Evolutionary conservation across 2,329 filamentous ascomycete genomes (phyloP), one percentile per base, ranked within the genome.

Genomic region (Calonectria honghensis): DNA sequence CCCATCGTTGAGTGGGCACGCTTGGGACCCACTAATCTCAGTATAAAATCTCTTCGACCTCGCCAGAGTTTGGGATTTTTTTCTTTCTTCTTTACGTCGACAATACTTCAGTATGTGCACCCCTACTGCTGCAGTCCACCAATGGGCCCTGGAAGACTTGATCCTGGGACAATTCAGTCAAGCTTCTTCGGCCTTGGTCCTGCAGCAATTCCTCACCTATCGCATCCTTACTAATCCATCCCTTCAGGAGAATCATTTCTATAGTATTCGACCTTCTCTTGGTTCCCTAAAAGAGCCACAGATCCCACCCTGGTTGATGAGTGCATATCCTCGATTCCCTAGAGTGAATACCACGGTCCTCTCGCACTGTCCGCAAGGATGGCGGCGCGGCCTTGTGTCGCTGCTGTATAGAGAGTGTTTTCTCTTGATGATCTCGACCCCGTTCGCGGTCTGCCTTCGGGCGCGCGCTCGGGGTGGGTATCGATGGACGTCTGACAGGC

Each of bases 201-300:
- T 29, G 51, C 31, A 18, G 51, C 51, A 14, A 54, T 32, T 16
- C 14, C 24, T 54, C 27, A 13, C 14, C 7, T 13, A 14, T 20
- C 51, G 51, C 51, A 29, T 31, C 51, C 24, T 52, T 32, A 5
- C 51, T 54, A 54, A 54, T 13, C 51, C 51, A 20, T 24, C 14
- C 31, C 51, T 32, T 29, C 51, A 54, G 51, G 51, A 54, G 51
- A 54, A 54, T 54, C 51, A 54, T 54, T 54, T 54, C 51, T 54
- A 54, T 54, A 54, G 51, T 54, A 54, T 54, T 54, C 51, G 51
- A 54, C 51, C 51, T 54, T 54, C 51, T 54, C 51, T 54, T 54
- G 51, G 51, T 54, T 54, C 51, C 51, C 51, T 54, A 54, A 54
- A 54, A 54, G 51, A 54, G 51, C 51, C 51, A 54, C 51, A 54